These are phyloP conservation scores for Scedosporium boydii DNA, from an alignment of 2,329 filamentous ascomycete species.

Conservation along the genomic window DNA sequence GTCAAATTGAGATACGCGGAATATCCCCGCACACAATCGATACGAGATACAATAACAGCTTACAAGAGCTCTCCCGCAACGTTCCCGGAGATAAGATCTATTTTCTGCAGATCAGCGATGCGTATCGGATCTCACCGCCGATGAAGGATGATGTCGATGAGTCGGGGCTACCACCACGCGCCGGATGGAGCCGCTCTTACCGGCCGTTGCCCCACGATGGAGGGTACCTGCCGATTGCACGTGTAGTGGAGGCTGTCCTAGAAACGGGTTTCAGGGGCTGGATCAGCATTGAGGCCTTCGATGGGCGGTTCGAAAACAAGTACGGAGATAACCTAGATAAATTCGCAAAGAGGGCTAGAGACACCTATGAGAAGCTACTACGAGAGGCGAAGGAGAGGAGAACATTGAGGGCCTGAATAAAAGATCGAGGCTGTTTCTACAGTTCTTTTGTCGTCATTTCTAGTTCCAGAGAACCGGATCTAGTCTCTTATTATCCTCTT, in stretches of 20 bases:
- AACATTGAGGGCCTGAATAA: neutral
- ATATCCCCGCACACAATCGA: constrained; percentile 32
- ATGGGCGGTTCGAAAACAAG: constrained; percentile 19
- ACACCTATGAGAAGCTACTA: constrained; percentile 4
- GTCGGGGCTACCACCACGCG: constrained; percentile 48
- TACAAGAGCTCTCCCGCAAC: constrained; percentile 44
- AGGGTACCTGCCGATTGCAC: constrained; percentile 59
- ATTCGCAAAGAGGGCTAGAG: constrained; percentile 16
- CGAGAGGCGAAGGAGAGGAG: neutral
- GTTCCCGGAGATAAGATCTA: constrained; percentile 64
- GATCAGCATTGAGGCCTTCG: constrained; percentile 45
- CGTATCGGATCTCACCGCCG: constrained; percentile 52
- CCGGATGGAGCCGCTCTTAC: constrained; percentile 62
- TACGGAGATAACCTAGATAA: constrained; percentile 18
- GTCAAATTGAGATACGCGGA: constrained; percentile 36
- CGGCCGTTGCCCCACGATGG: constrained; percentile 60
- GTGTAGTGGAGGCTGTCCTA: constrained; percentile 52
- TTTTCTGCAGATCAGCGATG: constrained; percentile 66
- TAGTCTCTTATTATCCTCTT: no score
- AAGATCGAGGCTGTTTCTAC: neutral
- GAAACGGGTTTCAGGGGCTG: constrained; percentile 16
- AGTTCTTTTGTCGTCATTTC: neutral
- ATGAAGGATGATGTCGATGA: constrained; percentile 36
- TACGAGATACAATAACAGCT: constrained; percentile 39
- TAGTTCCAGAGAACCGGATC: no score